phyloP scores from a whole-genome alignment of 1,284 basidiomycete genomes.

The Ganoderma leucocontextum region DNA sequence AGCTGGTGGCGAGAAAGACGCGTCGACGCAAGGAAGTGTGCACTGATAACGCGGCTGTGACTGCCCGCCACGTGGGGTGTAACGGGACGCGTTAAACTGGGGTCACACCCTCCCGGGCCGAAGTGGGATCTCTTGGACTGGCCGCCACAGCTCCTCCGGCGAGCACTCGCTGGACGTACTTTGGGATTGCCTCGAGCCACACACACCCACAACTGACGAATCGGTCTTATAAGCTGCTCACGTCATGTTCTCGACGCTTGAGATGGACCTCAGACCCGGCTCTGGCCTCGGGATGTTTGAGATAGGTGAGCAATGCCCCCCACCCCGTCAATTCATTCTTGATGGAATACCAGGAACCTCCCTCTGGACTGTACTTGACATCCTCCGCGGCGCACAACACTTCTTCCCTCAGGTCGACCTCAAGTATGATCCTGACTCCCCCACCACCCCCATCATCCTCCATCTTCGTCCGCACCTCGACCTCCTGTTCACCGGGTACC shows the following conservation, averaged over 20 bases:
- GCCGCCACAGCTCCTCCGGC: too few relatives aligned
- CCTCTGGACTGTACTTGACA: slow-evolving; percentile 82
- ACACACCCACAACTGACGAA: too few relatives aligned
- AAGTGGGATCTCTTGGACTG: background rate
- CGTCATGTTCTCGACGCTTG: slow-evolving; percentile 69
- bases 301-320: slow-evolving; percentile 57
- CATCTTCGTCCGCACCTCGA: slow-evolving; percentile 83
- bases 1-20: slow-evolving; percentile 10
- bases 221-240: background rate
- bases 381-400: slow-evolving; percentile 67
- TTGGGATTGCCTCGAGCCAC: too few relatives aligned
- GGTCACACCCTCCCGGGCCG: too few relatives aligned
- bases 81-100: slow-evolving; percentile 38
- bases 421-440: slow-evolving; percentile 83
- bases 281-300: slow-evolving; percentile 80
- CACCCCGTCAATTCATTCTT: background rate
- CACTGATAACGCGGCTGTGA: slow-evolving; percentile 7
- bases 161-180: background rate
- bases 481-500: slow-evolving; percentile 78
- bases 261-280: slow-evolving; percentile 83
- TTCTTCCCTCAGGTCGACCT: slow-evolving; percentile 84
- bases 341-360: slow-evolving; percentile 64
- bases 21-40: slow-evolving; percentile 13
- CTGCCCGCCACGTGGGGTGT: slow-evolving; percentile 10
- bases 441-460: slow-evolving; percentile 78